Evolutionary conservation across 176 grass and related monocot genomes (phyloP).

Genomic region (Oryza meridionalis): DNA sequence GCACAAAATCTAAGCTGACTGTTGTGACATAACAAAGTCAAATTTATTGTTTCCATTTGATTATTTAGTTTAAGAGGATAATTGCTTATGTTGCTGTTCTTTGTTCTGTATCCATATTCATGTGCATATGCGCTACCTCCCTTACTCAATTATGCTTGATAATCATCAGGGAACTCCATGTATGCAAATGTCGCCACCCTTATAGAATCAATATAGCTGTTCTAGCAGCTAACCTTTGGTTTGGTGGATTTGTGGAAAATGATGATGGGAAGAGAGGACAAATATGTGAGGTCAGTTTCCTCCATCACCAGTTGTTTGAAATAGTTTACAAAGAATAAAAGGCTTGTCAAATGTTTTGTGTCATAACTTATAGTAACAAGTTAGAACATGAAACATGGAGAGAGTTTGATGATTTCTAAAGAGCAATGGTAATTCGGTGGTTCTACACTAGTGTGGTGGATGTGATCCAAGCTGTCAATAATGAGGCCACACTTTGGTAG

Average conservation of each 20-base stretch:
- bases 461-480: no score
- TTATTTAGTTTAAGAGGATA: not conserved
- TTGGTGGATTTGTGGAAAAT: slow-evolving; percentile 3
- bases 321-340: slow-evolving; percentile 21
- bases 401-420: not conserved
- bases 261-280: slow-evolving; percentile 45
- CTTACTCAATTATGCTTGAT: slow-evolving; percentile 8
- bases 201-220: slow-evolving; percentile 12
- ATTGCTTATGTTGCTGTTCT: not conserved
- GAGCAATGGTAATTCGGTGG: not conserved
- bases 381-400: not conserved
- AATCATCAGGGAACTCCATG: slow-evolving; percentile 13
- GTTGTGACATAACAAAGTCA: not conserved
- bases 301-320: not conserved
- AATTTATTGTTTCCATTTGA: not conserved
- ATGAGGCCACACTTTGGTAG: no score
- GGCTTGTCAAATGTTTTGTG: slow-evolving; percentile 2
- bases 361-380: not conserved
- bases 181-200: not conserved
- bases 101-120: not conserved
- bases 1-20: not conserved
- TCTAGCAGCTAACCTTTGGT: not conserved
- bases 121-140: not conserved
- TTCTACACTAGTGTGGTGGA: not conserved
- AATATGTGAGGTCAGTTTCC: slow-evolving; percentile 55